Conservation (phyloP, 768 basidiomycete genomes). For the Xerocomus potaroensis region DNA sequence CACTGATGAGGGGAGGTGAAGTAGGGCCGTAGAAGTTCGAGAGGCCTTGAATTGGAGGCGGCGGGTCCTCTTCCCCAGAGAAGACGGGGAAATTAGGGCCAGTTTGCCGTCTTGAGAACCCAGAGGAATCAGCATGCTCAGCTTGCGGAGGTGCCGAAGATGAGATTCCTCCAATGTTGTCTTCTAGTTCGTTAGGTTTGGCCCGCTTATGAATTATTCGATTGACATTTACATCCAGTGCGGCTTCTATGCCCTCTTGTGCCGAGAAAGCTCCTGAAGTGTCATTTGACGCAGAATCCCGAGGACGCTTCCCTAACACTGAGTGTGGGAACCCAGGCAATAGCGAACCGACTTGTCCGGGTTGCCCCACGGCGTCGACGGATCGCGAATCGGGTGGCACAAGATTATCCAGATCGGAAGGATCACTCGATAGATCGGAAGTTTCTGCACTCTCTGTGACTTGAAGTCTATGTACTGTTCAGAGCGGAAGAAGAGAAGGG, state of each 20-base stretch:
- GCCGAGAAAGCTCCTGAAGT: constrained; percentile 36
- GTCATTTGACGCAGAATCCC: constrained; percentile 47
- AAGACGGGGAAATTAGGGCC: constrained; percentile 47
- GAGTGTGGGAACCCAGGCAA: constrained; percentile 40
- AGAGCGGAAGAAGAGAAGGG: constrained; percentile 6
- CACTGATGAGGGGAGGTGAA: constrained; percentile 36
- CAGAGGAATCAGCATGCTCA: constrained; percentile 14
- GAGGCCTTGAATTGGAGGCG: constrained; percentile 49
- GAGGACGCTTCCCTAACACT: constrained; percentile 62
- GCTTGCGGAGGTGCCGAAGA: constrained; percentile 12
- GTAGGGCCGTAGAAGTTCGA: constrained; percentile 47
- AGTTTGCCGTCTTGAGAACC: constrained; percentile 21
- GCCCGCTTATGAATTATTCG: constrained; percentile 53
- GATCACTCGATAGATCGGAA: constrained; percentile 20
- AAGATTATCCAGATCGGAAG: constrained; percentile 16
- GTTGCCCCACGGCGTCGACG: constrained; percentile 8
- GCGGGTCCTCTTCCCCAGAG: constrained; percentile 40
- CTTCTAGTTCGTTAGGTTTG: constrained; percentile 33
- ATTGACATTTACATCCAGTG: constrained; percentile 34
- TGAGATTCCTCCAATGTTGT: constrained; percentile 13
- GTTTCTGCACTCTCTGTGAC: constrained; percentile 14
- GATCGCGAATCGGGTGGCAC: constrained; percentile 9
- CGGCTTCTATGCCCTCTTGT: constrained; percentile 39
- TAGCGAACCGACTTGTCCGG: constrained; percentile 15
- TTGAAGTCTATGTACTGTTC: constrained; percentile 18